These are phyloP conservation scores for Boletus tylopilopsis DNA, from an alignment of 768 basidiomycete genomes.

Conservation along the genomic window DNA sequence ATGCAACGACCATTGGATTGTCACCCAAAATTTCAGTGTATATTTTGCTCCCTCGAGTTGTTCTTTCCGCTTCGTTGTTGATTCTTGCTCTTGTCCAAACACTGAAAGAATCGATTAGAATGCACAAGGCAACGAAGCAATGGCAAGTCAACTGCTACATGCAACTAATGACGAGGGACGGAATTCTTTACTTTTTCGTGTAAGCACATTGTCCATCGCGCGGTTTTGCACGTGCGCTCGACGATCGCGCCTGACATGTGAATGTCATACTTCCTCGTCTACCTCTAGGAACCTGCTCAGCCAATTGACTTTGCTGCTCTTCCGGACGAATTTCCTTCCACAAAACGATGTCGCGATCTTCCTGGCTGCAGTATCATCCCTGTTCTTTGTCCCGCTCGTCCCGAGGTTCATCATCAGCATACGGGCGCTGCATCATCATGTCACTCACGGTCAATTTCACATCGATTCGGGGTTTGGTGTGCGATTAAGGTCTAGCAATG, in stretches of 20 bases:
- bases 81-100: neutral
- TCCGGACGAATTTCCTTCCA: neutral
- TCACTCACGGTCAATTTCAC: no score
- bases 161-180: constrained; percentile 1
- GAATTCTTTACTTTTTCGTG: constrained; percentile 9
- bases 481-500: no score
- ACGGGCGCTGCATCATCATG: no score
- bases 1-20: no score
- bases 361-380: neutral
- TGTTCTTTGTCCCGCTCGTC: no score
- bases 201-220: neutral
- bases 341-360: neutral
- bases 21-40: neutral
- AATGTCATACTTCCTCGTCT: no score
- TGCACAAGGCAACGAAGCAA: constrained; percentile 2
- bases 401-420: no score
- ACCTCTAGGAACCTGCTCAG: neutral
- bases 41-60: neutral
- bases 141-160: constrained; percentile 11
- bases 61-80: neutral
- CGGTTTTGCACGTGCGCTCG: no score
- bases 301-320: neutral
- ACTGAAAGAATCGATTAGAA: neutral
- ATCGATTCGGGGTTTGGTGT: no score
- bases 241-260: no score